phyloP scores from a whole-genome alignment of 306 rosid species.

The Rosa rugosa region DNA sequence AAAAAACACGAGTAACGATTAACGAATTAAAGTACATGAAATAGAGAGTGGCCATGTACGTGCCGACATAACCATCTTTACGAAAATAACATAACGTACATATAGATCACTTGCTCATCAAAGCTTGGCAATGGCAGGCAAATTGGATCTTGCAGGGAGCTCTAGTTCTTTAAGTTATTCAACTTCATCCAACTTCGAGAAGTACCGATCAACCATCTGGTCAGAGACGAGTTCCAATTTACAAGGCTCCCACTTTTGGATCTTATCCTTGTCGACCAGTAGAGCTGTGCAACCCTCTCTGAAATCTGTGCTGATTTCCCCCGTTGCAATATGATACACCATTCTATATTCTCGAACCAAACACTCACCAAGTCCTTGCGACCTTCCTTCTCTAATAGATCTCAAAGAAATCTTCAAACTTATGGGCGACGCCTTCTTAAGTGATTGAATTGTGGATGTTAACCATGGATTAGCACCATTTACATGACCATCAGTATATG shows the following conservation, averaged over 20 bases:
- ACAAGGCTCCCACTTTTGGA: conserved; percentile 47
- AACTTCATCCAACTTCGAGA: conserved; percentile 27
- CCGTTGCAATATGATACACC: conserved; percentile 57
- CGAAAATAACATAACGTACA: not conserved
- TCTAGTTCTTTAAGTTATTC: not conserved
- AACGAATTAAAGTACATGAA: too few species aligned
- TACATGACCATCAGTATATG: not conserved
- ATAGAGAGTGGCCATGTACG: too few species aligned
- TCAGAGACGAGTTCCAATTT: conserved; percentile 10
- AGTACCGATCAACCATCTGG: conserved; percentile 21
- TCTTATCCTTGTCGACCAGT: conserved; percentile 70
- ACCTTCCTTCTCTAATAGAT: conserved; percentile 78
- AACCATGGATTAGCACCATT: conserved; percentile 39
- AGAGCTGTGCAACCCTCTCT: conserved; percentile 83
- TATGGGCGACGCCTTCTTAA: conserved; percentile 75
- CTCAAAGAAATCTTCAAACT: conserved; percentile 71
- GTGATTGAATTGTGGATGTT: conserved; percentile 47
- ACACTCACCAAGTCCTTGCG: conserved; percentile 69
- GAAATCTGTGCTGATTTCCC: conserved; percentile 72
- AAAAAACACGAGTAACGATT: too few species aligned
- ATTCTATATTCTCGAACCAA: conserved; percentile 69
- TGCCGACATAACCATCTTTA: too few species aligned
- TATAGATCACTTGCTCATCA: not conserved
- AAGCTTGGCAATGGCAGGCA: not conserved
- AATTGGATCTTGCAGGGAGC: not conserved